Evolutionary conservation across 2,329 filamentous ascomycete genomes (phyloP), one percentile per base, ranked within the genome.

Genomic region (Ascomycota sp.): DNA sequence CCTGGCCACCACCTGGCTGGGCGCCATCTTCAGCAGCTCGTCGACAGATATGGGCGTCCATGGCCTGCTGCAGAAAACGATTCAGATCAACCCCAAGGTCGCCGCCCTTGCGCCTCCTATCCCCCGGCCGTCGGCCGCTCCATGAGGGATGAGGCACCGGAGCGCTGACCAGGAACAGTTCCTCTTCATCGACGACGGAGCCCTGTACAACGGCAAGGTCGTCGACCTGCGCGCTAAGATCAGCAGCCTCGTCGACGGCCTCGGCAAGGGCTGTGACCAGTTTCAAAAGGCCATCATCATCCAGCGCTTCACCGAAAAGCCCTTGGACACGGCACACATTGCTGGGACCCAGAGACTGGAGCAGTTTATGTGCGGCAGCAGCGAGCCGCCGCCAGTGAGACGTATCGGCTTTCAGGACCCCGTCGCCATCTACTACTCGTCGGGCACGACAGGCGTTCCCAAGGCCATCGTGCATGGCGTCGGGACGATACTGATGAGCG

Each of bases 401-500:
- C 62, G 71, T 29, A 56, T 80, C 6, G 62, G 53, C 1, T 89
- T 84, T 48, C 61, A 72, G 25, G 77, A 86, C 40, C 80, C 82
- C 0, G 76, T 80, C 51, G 55, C 86, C 27, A 66, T 91, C 27
- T 78, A 76, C 37, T 91, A 82, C 40, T 78, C 76, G 0, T 79
- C 73, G 1, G 81, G 81, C 2, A 91, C 81, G 6, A 91, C 82
- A 0, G 81, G 82, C 4, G 70, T 68, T 13, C 82, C 82, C 9
- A 91, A 91, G 47, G 83, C 79, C 38, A 89, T 91, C 40, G 78
- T 86, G 2, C 82, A 92, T 49, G 74, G 71, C 1, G 65, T 70
- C 1, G 77, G 77, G 4, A 73, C 75, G 0, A 55, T 68, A 1
- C 50, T 79, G 25, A 40, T 81, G 21, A 62, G 51, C 40, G 43